A percentile compares a stretch with the other conserved stretches of the same genome.
phyloP scores from a whole-genome alignment of 352 stramenopile species.

The Phytophthora fragariaefolia region DNA sequence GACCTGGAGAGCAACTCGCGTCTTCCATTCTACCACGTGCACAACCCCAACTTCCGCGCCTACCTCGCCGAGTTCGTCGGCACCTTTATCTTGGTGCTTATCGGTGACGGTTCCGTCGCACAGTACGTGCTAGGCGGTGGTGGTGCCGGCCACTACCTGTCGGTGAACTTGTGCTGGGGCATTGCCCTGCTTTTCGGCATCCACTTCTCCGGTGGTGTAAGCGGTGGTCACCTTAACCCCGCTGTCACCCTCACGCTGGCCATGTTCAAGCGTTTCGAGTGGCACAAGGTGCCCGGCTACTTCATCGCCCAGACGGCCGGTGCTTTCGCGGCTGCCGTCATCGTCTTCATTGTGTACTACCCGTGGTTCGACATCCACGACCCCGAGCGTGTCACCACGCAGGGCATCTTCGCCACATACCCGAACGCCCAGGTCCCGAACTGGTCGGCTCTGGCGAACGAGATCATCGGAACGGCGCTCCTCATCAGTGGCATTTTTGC shows the following conservation, averaged over 20 bases:
- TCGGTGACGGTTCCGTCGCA: conserved; percentile 66
- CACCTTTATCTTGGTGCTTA: conserved; percentile 68
- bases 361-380: conserved; percentile 60
- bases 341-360: conserved; percentile 71
- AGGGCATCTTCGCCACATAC: conserved; percentile 62
- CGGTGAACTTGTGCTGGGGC: conserved; percentile 64
- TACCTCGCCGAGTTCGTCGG: conserved; percentile 71
- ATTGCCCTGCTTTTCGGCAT: conserved; percentile 69
- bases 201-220: conserved; percentile 59
- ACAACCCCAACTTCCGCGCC: conserved; percentile 49
- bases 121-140: conserved; percentile 59
- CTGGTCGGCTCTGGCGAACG: conserved; percentile 46
- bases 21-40: conserved; percentile 39
- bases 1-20: conserved; percentile 41
- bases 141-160: conserved; percentile 56
- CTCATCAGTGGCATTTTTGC: conserved; percentile 54
- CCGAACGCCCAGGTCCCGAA: conserved; percentile 49
- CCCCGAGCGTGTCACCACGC: conserved; percentile 40
- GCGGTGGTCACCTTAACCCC: conserved; percentile 69
- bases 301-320: conserved; percentile 54
- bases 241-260: conserved; percentile 63
- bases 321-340: conserved; percentile 48
- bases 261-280: conserved; percentile 60
- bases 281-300: conserved; percentile 61
- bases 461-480: conserved; percentile 52